phyloP scores from a whole-genome alignment of 139 green algal genomes.

The Parachlorella kessleri region DNA sequence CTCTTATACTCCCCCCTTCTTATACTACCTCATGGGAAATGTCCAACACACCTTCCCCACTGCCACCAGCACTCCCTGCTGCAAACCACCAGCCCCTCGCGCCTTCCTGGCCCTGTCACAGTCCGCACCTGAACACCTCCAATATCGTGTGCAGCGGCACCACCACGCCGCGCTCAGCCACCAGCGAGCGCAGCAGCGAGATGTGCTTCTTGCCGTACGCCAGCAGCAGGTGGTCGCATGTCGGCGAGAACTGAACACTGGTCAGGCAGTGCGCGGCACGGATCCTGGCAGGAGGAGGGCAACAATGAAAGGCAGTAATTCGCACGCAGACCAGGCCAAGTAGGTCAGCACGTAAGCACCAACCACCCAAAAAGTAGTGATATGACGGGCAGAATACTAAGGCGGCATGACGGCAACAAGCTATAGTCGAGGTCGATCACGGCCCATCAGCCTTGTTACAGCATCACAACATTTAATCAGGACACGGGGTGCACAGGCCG shows the following conservation, averaged over 20 bases:
- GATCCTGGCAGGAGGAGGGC: no score
- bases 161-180: constrained; percentile 59
- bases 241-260: constrained; percentile 91
- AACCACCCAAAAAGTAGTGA: no score
- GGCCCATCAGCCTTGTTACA: no score
- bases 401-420: no score
- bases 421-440: background rate
- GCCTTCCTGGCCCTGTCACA: background rate
- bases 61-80: background rate
- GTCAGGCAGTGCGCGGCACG: constrained; percentile 95
- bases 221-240: constrained; percentile 82
- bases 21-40: no score
- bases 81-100: background rate
- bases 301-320: no score
- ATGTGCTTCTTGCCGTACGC: constrained; percentile 91
- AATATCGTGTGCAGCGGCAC: constrained; percentile 88
- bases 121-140: constrained; percentile 58
- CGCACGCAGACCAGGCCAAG: no score
- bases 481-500: no score
- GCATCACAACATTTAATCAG: no score
- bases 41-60: no score
- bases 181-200: constrained; percentile 76
- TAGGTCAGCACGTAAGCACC: background rate
- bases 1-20: no score
- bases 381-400: background rate